Evolutionary conservation across 2,329 filamentous ascomycete genomes (phyloP), one percentile per base, ranked within the genome.

Genomic region (Pseudocercospora ulei): DNA sequence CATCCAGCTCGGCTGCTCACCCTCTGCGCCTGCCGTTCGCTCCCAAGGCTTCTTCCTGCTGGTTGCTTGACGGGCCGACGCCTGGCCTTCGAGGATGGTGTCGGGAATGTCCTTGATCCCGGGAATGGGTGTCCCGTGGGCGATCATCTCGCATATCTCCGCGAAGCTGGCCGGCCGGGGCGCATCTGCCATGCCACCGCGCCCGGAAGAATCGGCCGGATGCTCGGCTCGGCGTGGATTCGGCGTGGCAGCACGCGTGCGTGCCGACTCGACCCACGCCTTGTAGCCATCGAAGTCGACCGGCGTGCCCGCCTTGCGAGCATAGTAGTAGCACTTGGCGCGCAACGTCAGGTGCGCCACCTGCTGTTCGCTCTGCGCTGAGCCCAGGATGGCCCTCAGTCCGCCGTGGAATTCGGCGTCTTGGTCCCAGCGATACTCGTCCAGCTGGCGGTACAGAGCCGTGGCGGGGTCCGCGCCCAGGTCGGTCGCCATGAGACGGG

Each of bases 91-190:
- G 12, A 87, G 68, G 3, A 94, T 36, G 1, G 34, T 36, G 19
- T 36, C 34, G 16, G 34, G 34, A 26, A 27, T 36, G 13, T 25
- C 34, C 12, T 36, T 36, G 22, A 36, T 38, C 7, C 24, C 35
- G 3, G 27, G 85, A 27, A 95, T 80, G 0, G 82, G 79, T 52
- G 84, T 77, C 37, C 85, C 85, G 17, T 76, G 78, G 14, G 83
- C 82, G 38, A 95, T 82, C 38, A 93, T 73, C 54, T 84, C 80
- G 39, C 93, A 79, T 46, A 95, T 85, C 49, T 88, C 78, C 5
- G 82, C 80, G 60, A 95, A 94, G 1, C 77, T 80, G 33, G 78
- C 78, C 3, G 86, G 86, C 53, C 93, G 93, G 1, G 75, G 73
- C 23, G 84, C 80, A 29, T 73, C 68, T 36, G 38, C 51, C 48